phyloP scores from a whole-genome alignment of 768 basidiomycete genomes.

The Podaxis sp. region DNA sequence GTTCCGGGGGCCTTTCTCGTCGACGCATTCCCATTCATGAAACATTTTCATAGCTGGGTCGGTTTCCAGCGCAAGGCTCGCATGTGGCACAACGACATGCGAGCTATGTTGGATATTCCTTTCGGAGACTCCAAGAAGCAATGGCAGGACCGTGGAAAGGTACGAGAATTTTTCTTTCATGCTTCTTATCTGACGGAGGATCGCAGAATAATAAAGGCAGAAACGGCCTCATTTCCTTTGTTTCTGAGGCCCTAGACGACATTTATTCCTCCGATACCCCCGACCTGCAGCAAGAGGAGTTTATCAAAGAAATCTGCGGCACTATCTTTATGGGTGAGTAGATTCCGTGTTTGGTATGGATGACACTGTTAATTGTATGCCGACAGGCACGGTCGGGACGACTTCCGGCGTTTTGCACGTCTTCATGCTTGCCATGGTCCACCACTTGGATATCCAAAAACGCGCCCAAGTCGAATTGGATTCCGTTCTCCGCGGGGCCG shows the following conservation, averaged over 20 bases:
- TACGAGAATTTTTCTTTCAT: slow-evolving; percentile 6
- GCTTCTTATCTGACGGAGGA: background rate
- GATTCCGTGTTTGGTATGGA: background rate
- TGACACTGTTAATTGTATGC: slow-evolving; percentile 8
- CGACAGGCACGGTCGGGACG: slow-evolving; percentile 50
- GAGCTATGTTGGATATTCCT: slow-evolving; percentile 42
- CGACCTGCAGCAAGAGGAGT: slow-evolving; percentile 4
- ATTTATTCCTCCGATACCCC: slow-evolving; percentile 10
- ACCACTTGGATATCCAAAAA: slow-evolving; percentile 35
- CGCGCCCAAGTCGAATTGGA: slow-evolving; percentile 35
- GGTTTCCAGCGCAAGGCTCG: slow-evolving; percentile 48
- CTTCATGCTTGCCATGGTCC: slow-evolving; percentile 41
- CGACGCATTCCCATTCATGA: slow-evolving; percentile 42
- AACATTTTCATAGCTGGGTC: slow-evolving; percentile 53
- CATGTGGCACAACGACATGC: slow-evolving; percentile 38
- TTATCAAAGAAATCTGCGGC: slow-evolving; percentile 29
- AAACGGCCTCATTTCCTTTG: slow-evolving; percentile 11
- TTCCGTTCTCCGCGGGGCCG: slow-evolving; percentile 31
- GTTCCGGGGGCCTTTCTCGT: slow-evolving; percentile 51
- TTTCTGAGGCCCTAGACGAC: slow-evolving; percentile 16
- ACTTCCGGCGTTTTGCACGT: slow-evolving; percentile 41
- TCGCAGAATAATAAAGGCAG: slow-evolving; percentile 1
- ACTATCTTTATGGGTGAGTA: slow-evolving; percentile 4
- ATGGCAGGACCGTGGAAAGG: slow-evolving; percentile 18
- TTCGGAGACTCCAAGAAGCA: slow-evolving; percentile 44